These are phyloP conservation scores for Neonothopanus nambi DNA, from an alignment of 1,284 basidiomycete genomes.

Conservation along the genomic window DNA sequence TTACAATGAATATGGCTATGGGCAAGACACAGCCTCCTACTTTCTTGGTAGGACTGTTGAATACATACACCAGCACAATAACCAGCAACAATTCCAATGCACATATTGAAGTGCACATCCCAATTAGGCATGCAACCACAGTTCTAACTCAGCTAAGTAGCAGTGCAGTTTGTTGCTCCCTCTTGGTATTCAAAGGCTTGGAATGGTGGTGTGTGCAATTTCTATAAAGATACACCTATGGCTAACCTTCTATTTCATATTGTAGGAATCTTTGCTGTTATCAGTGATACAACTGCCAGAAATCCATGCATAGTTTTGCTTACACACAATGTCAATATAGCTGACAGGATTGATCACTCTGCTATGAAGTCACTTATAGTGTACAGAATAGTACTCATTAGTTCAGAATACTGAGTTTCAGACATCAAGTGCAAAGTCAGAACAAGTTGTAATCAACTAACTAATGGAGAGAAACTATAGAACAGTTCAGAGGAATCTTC, in stretches of 20 bases:
- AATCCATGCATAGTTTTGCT: no score
- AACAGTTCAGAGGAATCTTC: no score
- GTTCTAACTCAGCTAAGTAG: conserved; percentile 13
- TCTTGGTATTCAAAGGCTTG: conserved; percentile 12
- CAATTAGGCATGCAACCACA: neutral
- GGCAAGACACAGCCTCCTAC: conserved; percentile 1
- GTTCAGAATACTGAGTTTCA: no score
- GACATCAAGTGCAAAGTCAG: no score
- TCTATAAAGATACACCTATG: neutral
- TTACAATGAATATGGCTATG: conserved; percentile 20
- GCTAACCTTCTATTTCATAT: conserved; percentile 20
- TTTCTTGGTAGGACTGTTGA: conserved; percentile 14
- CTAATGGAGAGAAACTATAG: no score
- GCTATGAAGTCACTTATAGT: no score
- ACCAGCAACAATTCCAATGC: conserved; percentile 10
- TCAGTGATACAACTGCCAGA: no score
- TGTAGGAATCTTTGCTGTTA: no score
- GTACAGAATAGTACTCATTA: no score
- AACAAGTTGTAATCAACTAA: no score
- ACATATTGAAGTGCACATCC: conserved; percentile 16
- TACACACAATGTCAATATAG: no score
- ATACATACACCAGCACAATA: conserved; percentile 6
- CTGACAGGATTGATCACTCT: no score
- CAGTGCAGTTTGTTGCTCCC: conserved; percentile 5
- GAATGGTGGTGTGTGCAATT: conserved; percentile 22